Evolutionary conservation across 225 moss, liverwort and hornwort species (phyloP), one percentile per base, ranked within the genome.

Genomic region (Marchantia polymorpha): DNA sequence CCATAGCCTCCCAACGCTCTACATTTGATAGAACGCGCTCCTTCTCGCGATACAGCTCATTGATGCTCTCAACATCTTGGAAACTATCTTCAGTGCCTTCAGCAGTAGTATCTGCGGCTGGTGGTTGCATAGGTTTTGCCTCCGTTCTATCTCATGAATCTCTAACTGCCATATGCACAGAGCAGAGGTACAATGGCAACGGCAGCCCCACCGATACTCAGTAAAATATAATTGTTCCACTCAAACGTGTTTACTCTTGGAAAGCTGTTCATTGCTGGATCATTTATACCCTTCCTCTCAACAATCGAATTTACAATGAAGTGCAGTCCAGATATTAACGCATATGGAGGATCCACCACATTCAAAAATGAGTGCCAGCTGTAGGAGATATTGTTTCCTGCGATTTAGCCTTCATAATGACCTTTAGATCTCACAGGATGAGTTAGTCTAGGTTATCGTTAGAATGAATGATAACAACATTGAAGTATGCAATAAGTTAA

Each of bases 331-430:
- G 91, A 89, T 26, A 90, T 88, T 79, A 94, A 81, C 68, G 94
- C 87, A 75, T 94, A 94, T 48, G 93, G 93, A 20, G 94, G 92
- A 88, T 94, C 91, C 67, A 94, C 86, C 17, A 93, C 90, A 69
- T 83, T 83, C 63, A 94, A 77, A 73, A 94, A 87, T 47, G 88
- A 71, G 85, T 93, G 92, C 93, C 90, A 93, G 77, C 46, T 83
- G 59, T 87, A 89, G 52, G 83, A 80, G 46, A 90, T 81, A 65
- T 48, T 65, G 29, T 81, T 79, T 75, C 90, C 94, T 94, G 88
- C 86, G 88, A 39, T 39, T 39, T 39, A 39, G 39, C 39, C 39
- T 39, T 39, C 39, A 39, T 39, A n/a, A n/a, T n/a, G n/a, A n/a
- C n/a, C n/a, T n/a, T n/a, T n/a, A n/a, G n/a, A n/a, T n/a, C n/a